A percentile compares a stretch with the other conserved stretches of the same genome.
Conservation (phyloP, 208 protist species). For the Trypanosoma conorhini region DNA sequence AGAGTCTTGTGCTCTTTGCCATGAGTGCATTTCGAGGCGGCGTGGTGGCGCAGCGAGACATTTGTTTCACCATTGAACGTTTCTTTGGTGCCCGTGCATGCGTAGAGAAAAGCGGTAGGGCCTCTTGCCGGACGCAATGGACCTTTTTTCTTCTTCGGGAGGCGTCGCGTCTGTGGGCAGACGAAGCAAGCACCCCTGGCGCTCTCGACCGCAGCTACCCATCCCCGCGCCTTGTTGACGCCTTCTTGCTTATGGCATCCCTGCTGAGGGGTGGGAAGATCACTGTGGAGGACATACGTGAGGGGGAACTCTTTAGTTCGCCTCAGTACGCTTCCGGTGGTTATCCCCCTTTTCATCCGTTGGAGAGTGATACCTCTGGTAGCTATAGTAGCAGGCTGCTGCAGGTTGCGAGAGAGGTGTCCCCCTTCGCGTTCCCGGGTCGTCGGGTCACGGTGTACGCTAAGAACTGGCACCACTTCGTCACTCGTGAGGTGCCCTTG, state of each 20-base stretch:
- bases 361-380: slow-evolving; percentile 5
- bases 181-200: slow-evolving; percentile 13
- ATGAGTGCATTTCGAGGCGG: background rate
- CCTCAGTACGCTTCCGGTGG: slow-evolving; percentile 28
- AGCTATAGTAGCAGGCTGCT: slow-evolving; percentile 9
- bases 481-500: slow-evolving; percentile 28
- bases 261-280: slow-evolving; percentile 32
- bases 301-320: slow-evolving; percentile 24
- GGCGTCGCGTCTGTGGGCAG: slow-evolving; percentile 25
- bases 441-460: background rate
- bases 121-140: slow-evolving; percentile 3
- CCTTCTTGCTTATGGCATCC: slow-evolving; percentile 51
- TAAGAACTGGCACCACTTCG: slow-evolving; percentile 9
- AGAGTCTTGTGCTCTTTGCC: slow-evolving; percentile 25
- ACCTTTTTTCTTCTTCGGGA: slow-evolving; percentile 33
- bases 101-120: slow-evolving; percentile 4
- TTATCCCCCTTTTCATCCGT: slow-evolving; percentile 10
- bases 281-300: slow-evolving; percentile 37
- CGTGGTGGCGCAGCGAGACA: background rate
- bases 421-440: background rate
- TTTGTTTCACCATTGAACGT: background rate
- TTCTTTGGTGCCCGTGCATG: slow-evolving; percentile 15
- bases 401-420: background rate
- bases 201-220: slow-evolving; percentile 29
- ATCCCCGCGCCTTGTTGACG: slow-evolving; percentile 48